Evolutionary conservation across 2,329 filamentous ascomycete genomes (phyloP), one percentile per base, ranked within the genome.

Genomic region (Paracorniculantispora psalliotae): DNA sequence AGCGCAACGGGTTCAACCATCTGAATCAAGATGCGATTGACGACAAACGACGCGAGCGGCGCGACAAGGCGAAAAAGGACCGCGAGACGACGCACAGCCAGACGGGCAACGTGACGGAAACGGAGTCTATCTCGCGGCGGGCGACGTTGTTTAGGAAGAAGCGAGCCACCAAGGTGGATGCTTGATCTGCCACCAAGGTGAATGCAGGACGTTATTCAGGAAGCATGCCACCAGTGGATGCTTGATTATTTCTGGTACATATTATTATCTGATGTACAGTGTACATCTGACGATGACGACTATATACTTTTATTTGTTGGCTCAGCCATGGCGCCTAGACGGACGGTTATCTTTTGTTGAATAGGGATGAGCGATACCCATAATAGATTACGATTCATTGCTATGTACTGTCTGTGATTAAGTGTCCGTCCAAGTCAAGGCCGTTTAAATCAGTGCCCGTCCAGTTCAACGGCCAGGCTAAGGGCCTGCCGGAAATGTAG

Each of bases 21-120:
- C 78, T 97, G 19, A 92, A 86, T 67, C 91, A 96, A 71, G 87
- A 88, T 17, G 83, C 85, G 4, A 90, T 97, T 61, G 92, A 97
- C 65, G 82, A 87, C 65, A 83, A 89, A 62, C 79, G 93, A 50
- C 80, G 84, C 49, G 86, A 92, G 68, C 81, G 90, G 52, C 82
- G 87, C 51, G 78, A 81, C 41, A 79, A 79, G 65, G 75, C 75
- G 9, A 79, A 79, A 61, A 72, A 75, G 52, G 78, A 80, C 60
- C 67, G 66, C 47, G 62, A 67, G 28, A 65, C 67, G 59, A 67
- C 39, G 63, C 62, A 65, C 26, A 65, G 65, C 61, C 66, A 67
- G 65, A 66, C 59, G 25, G 68, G 69, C 58, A 69, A 73, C 59
- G 65, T 68, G 46, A 67, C 69, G 2, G 72, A 75, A 37, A 61